Base-by-base conservation (phyloP, 768 basidiomycete genomes). In the Panaeolus cyanescens region DNA sequence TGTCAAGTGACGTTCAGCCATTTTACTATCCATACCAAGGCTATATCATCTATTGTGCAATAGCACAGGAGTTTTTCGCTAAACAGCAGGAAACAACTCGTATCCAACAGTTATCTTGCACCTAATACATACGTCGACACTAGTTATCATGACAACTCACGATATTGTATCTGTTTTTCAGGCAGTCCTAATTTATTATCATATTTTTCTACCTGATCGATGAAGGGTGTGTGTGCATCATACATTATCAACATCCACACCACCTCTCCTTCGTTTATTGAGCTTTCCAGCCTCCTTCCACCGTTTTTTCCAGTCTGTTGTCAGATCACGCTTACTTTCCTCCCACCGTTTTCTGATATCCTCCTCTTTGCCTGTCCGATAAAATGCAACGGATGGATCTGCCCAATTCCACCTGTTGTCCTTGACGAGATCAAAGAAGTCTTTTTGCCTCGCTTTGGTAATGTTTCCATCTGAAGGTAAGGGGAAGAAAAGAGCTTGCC, bases 231-330 rank as follows among this genome's bases (percentile, higher is more conserved):
- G 5, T 37, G 36, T n/a, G n/a, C 17, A 15, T 50, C 30, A 50
- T 5, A 50, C 63, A 33, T 65, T 64, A 54, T 71, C 76, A 5
- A 66, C 75, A 12, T 68, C 77, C 1, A 67, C 79, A 10, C 75
- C 81, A 4, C 79, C 83, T 22, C 75, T 81, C 65, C 84, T 81
- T 61, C 88, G 75, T 64, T 83, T 75, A 64, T 80, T 81, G 25
- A 83, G 77, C 74, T 92, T 92, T 53, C 84, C 82, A 13, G 91
- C 92, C 68, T 93, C 92, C 60, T 87, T 83, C 74, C 85, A 87
- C 53, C 90, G 74, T 68, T 85, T 84, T 75, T 91, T 92, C 92
- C 92, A 93, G 54, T 85, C 89, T 62, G 74, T 78, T 57, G 92
- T 93, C 71, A 93, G 72, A 57, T 86, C 84, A 0, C 78, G 80